A percentile compares a stretch with the other conserved stretches of the same genome.
phyloP scores from a whole-genome alignment of 2,329 filamentous ascomycete genomes.

The Aureobasidium sp. region DNA sequence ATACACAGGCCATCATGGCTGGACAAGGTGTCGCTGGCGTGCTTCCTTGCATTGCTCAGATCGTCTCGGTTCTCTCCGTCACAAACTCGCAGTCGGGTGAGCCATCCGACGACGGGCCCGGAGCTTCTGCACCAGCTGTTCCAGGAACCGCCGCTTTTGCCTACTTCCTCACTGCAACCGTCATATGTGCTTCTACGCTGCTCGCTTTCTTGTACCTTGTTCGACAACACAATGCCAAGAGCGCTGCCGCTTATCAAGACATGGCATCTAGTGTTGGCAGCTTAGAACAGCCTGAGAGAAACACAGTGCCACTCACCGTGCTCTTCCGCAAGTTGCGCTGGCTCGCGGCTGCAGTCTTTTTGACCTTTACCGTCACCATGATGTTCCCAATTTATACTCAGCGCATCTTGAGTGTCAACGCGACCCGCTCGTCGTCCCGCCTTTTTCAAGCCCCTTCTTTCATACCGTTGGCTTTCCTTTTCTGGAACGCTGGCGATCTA shows the following conservation, averaged over 20 bases:
- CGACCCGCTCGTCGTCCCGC: constrained; percentile 40
- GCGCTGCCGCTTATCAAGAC: constrained; percentile 19
- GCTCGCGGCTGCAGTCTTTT: constrained; percentile 67
- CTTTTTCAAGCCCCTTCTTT: constrained; percentile 70
- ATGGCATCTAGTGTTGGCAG: constrained; percentile 8
- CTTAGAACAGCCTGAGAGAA: constrained; percentile 34
- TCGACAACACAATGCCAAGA: constrained; percentile 39
- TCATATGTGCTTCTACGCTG: constrained; percentile 63
- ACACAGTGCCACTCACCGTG: constrained; percentile 51
- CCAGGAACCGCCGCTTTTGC: constrained; percentile 69
- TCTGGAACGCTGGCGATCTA: constrained; percentile 90
- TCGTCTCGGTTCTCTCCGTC: constrained; percentile 69
- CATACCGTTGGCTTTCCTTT: constrained; percentile 81
- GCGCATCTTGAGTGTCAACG: constrained; percentile 37
- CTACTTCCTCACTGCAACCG: constrained; percentile 85
- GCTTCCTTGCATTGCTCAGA: constrained; percentile 78
- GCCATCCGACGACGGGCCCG: constrained; percentile 33
- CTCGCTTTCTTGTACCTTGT: constrained; percentile 69
- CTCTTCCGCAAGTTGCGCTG: constrained; percentile 75
- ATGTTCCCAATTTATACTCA: constrained; percentile 87
- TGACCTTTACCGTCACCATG: constrained; percentile 84
- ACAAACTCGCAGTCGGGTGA: neutral
- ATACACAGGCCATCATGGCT: constrained; percentile 93
- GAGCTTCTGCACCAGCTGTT: constrained; percentile 34
- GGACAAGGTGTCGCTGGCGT: constrained; percentile 91